Conservation (phyloP, 352 stramenopile genomes). For the Pythium pyrilobum region DNA sequence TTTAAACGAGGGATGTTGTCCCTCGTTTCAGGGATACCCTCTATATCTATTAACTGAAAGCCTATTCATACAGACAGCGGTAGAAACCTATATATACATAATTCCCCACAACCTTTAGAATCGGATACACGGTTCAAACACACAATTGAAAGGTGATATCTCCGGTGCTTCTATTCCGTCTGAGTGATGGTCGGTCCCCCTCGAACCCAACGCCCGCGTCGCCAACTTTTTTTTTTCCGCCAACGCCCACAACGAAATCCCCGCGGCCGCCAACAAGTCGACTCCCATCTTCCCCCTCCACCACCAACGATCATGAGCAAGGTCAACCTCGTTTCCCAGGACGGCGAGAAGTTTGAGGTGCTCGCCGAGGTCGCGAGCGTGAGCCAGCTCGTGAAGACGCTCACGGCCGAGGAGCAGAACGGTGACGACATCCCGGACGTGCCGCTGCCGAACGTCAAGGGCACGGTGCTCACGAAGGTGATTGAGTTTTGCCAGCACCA, state of each 20-base stretch:
- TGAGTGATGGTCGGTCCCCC: neutral
- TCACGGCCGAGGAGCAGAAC: slow-evolving; percentile 33
- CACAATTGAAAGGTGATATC: no score
- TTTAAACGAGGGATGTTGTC: no score
- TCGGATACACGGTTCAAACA: no score
- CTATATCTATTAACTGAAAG: no score
- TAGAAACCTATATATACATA: no score
- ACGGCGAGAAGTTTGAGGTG: slow-evolving; percentile 55
- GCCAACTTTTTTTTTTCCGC: no score
- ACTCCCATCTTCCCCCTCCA: neutral
- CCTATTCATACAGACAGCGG: no score
- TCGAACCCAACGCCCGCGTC: neutral
- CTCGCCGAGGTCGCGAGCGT: slow-evolving; percentile 26
- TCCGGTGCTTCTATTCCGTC: neutral
- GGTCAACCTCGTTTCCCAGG: slow-evolving; percentile 48
- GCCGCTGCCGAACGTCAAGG: slow-evolving; percentile 57
- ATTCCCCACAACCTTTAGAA: no score
- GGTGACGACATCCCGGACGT: slow-evolving; percentile 38
- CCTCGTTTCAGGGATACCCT: no score
- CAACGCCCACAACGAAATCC: neutral
- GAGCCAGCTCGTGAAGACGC: slow-evolving; percentile 50
- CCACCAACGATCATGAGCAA: slow-evolving; percentile 19
- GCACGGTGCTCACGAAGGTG: slow-evolving; percentile 40
- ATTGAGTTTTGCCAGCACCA: slow-evolving; percentile 59
- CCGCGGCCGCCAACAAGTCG: no score